A percentile compares a stretch with the other conserved stretches of the same genome.
Evolutionary conservation across 331 rosid genomes (phyloP).

Genomic region (Acacia pycnantha): DNA sequence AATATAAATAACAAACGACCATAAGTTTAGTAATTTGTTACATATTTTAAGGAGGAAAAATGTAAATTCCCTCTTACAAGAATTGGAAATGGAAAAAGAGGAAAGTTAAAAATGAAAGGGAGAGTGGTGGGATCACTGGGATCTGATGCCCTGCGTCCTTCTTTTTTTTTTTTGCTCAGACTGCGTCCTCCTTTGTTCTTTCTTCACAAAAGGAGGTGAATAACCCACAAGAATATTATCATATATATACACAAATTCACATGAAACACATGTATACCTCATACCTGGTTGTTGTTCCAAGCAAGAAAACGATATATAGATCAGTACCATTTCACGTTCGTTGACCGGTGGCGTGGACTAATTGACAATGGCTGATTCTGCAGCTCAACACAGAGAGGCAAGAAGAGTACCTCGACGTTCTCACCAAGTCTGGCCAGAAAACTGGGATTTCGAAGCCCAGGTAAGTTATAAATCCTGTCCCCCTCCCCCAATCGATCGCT

Average conservation of each 20-base stretch:
- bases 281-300: not conserved
- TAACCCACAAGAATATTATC: no score
- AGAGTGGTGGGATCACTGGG: not conserved
- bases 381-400: slow-evolving; percentile 6
- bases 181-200: not conserved
- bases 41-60: no score
- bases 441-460: slow-evolving; percentile 62
- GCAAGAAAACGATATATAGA: not conserved
- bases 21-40: no score
- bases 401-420: slow-evolving; percentile 58
- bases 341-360: not conserved
- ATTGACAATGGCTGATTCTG: slow-evolving; percentile 35
- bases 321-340: not conserved
- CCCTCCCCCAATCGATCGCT: not conserved
- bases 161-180: no score
- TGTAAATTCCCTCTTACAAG: no score
- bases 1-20: no score
- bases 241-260: no score
- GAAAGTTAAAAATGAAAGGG: not conserved
- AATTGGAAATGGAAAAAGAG: no score
- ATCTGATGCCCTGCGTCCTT: not conserved
- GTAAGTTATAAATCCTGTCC: not conserved
- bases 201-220: not conserved
- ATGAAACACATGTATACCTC: not conserved
- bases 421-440: slow-evolving; percentile 50